Evolutionary conservation across 1,284 basidiomycete genomes (phyloP).

Genomic region (Malassezia sp.): DNA sequence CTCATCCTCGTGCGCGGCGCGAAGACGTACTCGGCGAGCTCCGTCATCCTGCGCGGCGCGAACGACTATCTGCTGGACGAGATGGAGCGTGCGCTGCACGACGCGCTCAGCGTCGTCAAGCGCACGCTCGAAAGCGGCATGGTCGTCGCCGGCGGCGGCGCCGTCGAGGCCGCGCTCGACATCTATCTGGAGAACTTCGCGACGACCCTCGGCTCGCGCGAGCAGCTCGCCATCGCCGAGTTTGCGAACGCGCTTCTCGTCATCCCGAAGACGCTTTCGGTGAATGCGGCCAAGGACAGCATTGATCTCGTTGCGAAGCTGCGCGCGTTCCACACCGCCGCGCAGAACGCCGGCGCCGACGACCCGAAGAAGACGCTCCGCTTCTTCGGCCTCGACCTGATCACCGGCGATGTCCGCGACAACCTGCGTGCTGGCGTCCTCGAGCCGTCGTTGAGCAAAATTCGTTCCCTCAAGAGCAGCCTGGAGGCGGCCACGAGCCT

Average conservation of each 20-base stretch:
- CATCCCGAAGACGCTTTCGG: conserved; percentile 86
- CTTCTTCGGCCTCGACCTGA: conserved; percentile 86
- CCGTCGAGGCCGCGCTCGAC: conserved; percentile 89
- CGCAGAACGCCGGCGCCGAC: conserved; percentile 69
- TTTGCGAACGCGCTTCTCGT: conserved; percentile 85
- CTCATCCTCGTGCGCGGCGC: conserved; percentile 94
- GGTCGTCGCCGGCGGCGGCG: conserved; percentile 93
- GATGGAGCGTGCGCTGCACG: conserved; percentile 95
- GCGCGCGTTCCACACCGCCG: conserved; percentile 86
- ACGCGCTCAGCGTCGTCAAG: conserved; percentile 89
- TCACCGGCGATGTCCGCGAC: conserved; percentile 88
- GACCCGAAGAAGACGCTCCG: conserved; percentile 92
- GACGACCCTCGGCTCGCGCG: conserved; percentile 81
- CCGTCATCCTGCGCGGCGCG: conserved; percentile 86
- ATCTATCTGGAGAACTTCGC: conserved; percentile 99
- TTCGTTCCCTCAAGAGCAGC: conserved; percentile 87
- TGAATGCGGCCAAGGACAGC: conserved; percentile 97
- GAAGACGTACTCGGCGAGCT: conserved; percentile 84
- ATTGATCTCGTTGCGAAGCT: conserved; percentile 95
- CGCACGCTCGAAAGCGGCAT: conserved; percentile 89
- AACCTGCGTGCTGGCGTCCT: conserved; percentile 85
- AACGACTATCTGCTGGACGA: conserved; percentile 99
- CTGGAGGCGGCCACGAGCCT: conserved; percentile 92
- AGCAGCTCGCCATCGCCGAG: conserved; percentile 96
- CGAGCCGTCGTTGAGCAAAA: conserved; percentile 93